phyloP scores from a whole-genome alignment of 805 yeast genomes.

The Spencermartinsiella europaea region DNA sequence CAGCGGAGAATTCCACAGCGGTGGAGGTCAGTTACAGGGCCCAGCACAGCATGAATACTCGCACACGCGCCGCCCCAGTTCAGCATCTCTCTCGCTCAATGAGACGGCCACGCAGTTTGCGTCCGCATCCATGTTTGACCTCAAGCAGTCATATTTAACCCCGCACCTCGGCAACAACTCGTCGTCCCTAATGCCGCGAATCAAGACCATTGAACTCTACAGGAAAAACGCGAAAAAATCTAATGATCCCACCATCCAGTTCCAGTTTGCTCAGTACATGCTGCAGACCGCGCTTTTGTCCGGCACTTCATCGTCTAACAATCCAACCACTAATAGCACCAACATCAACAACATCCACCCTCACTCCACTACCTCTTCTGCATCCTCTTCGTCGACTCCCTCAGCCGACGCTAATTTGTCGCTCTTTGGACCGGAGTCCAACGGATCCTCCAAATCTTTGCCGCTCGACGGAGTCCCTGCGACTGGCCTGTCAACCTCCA shows the following conservation, averaged over 20 bases:
- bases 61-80: constrained; percentile 11
- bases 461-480: background rate
- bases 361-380: constrained; percentile 7
- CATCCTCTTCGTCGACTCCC: constrained; percentile 7
- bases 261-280: constrained; percentile 88
- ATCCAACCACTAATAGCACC: background rate
- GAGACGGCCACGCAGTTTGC: constrained; percentile 18
- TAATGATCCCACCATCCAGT: constrained; percentile 79
- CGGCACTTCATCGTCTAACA: constrained; percentile 11
- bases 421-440: background rate
- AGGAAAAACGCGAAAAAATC: constrained; percentile 78
- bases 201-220: constrained; percentile 82
- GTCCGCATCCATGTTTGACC: constrained; percentile 25
- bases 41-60: background rate
- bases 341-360: background rate
- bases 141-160: constrained; percentile 23
- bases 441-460: background rate
- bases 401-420: background rate
- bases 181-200: constrained; percentile 56
- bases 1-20: background rate
- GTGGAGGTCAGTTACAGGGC: background rate
- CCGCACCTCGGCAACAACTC: constrained; percentile 24
- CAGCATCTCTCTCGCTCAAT: constrained; percentile 15
- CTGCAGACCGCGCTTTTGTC: constrained; percentile 67
- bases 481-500: too few relatives aligned